Base-by-base conservation (phyloP, 192 early-diverging fungal genomes). In the Gryganskiella cystojenkinii region DNA sequence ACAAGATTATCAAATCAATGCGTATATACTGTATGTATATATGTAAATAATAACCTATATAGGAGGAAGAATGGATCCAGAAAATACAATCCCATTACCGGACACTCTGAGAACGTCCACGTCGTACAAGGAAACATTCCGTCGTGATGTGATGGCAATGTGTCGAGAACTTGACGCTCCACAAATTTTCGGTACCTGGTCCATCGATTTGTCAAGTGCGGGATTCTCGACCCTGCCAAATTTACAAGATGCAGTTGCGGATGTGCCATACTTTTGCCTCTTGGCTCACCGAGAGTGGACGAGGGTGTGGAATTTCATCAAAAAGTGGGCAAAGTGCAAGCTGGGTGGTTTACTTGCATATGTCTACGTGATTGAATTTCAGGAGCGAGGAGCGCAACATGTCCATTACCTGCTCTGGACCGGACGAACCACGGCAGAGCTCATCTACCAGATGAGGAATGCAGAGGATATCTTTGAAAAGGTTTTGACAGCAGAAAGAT, bases 311-410 rank as follows among this genome's bases (percentile, higher is more conserved):
- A n/a, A n/a, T n/a, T n/a, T n/a, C n/a, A n/a, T n/a, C n/a, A n/a
- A n/a, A n/a, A n/a, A n/a, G n/a, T n/a, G n/a, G n/a, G n/a, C n/a
- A n/a, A n/a, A n/a, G n/a, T n/a, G n/a, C n/a, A 7, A 64, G 50
- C 19, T 62, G 1, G 60, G 60, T 15, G 60, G 60, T 14, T 1
- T 62, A 3, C 24, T 28, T 3, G 60, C 44, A 8, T 62, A 34
- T 33, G 47, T 47, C 4, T 62, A 27, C 20, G 60, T 50, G 3
- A 34, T 20, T 4, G 60, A 62, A 30, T 62, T 27, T 35, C 60
- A 62, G 46, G 46, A 62, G 6, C 60, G 60, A 43, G 60, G 47
- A 33, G 45, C 30, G n/a, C 60, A 34, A 31, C 60, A 62, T 50
- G 60, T 62, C 13, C 60, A 62, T 15, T 30, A 2, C 3, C 37